These are phyloP conservation scores for Trametes cubensis DNA, from an alignment of 768 basidiomycete genomes.

Conservation along the genomic window DNA sequence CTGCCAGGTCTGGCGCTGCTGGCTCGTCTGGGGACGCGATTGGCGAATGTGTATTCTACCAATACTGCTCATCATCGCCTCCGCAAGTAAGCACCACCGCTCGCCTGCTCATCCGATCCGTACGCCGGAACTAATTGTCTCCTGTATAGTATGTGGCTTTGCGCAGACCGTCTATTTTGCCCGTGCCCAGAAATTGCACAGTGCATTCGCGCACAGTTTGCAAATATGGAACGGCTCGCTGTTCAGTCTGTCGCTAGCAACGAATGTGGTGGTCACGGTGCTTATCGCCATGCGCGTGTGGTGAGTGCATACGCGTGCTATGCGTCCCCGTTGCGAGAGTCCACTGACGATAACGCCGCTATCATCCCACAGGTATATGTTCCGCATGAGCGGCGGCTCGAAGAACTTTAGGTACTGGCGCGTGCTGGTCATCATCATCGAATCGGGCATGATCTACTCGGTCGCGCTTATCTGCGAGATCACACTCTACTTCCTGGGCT, in stretches of 20 bases:
- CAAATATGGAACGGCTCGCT: conserved; percentile 40
- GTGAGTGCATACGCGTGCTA: conserved; percentile 23
- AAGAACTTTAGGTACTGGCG: conserved; percentile 32
- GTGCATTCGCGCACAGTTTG: conserved; percentile 38
- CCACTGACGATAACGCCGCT: neutral
- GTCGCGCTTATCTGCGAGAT: conserved; percentile 39
- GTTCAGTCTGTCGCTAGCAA: conserved; percentile 38
- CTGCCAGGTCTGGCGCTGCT: conserved; percentile 37
- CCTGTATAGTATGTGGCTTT: conserved; percentile 37
- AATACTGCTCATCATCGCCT: conserved; percentile 35
- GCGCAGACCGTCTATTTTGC: conserved; percentile 37
- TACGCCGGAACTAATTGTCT: neutral
- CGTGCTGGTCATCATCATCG: conserved; percentile 35
- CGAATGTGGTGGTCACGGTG: conserved; percentile 38
- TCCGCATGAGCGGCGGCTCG: conserved; percentile 26
- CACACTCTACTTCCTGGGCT: conserved; percentile 37
- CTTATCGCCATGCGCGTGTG: conserved; percentile 40
- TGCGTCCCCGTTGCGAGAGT: neutral
- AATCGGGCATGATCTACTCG: conserved; percentile 39
- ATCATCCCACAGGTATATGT: conserved; percentile 26
- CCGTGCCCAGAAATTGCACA: conserved; percentile 31
- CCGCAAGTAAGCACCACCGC: conserved; percentile 29
- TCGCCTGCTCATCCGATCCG: neutral
- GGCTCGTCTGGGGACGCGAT: conserved; percentile 38
- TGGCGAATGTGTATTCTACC: conserved; percentile 37